Base-by-base conservation (phyloP, 352 stramenopile species). In the Phytophthora idaei region DNA sequence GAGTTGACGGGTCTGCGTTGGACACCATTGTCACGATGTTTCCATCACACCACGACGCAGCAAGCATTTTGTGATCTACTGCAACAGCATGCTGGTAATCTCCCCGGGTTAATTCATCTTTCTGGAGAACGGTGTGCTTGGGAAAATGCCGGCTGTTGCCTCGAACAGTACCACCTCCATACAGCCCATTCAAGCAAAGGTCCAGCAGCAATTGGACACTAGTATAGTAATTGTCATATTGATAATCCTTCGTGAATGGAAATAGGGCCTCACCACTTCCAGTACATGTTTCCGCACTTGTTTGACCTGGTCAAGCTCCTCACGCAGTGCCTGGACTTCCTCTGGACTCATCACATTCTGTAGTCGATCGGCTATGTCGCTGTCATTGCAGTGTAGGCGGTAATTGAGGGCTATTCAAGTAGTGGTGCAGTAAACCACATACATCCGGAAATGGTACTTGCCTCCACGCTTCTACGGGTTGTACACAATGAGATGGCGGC, bases 221-320 rank as follows among this genome's bases (percentile, higher is more conserved):
- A 15, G 45, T 51, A 9, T 51, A 51, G 25, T 34, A 51, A 8
- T 34, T 51, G 45, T 34, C 45, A 51, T 51, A 9, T 17, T 51
- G 2, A 51, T 34, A 17, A 34, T 17, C 14, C 25, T 27, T 28
- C 21, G 45, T 21, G 45, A 34, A 34, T 51, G 45, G 29, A 51
- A 51, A 17, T 21, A 51, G 2, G 21, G 45, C 17, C 21, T 51
- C 25, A 34, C 45, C 11, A 51, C 45, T 28, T 32, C 25, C 8
- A 51, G 8, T 4, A 51, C 45, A 27, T 21, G 45, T 11, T 51
- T 51, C 25, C 21, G 11, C 10, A 51, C 45, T 51, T 51, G 45
- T 17, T 45, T 45, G 12, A 45, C 39, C 12, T 45, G 12, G 39
- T 25, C 39, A 45, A 45, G 14, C 11, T 45, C 39, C 15, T 21